A percentile compares a stretch with the other conserved stretches of the same genome.
Conservation (phyloP, 345 rosid species). For the Salix udensis region DNA sequence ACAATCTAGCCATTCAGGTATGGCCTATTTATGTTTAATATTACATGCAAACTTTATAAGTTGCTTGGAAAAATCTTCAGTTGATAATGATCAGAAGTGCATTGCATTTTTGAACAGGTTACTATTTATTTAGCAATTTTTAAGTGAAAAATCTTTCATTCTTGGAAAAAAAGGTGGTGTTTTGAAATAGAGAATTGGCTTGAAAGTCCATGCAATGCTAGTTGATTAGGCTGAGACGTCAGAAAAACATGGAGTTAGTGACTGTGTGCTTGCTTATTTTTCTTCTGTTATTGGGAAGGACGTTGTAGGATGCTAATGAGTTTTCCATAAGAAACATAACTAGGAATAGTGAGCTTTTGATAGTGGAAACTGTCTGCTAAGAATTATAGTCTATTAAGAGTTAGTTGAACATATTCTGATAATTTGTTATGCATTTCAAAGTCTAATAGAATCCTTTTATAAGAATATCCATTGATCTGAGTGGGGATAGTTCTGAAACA, state of each 20-base stretch:
- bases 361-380: no score
- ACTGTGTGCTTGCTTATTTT: background rate
- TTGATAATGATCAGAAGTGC: background rate
- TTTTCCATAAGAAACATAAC: background rate
- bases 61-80: background rate
- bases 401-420: no score
- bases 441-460: background rate
- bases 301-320: background rate
- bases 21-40: constrained; percentile 3
- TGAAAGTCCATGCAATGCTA: background rate
- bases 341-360: no score
- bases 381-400: no score
- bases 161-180: background rate
- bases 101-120: background rate
- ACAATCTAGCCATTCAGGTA: constrained; percentile 78
- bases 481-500: background rate
- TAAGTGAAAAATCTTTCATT: background rate
- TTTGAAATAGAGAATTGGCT: background rate
- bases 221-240: background rate
- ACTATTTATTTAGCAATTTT: background rate
- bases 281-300: constrained; percentile 3
- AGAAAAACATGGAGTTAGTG: background rate
- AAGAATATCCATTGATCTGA: background rate
- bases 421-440: no score
- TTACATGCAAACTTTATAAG: constrained; percentile 1